Conservation (phyloP, 2,329 filamentous ascomycete genomes). For the Arachnomyces sp. region DNA sequence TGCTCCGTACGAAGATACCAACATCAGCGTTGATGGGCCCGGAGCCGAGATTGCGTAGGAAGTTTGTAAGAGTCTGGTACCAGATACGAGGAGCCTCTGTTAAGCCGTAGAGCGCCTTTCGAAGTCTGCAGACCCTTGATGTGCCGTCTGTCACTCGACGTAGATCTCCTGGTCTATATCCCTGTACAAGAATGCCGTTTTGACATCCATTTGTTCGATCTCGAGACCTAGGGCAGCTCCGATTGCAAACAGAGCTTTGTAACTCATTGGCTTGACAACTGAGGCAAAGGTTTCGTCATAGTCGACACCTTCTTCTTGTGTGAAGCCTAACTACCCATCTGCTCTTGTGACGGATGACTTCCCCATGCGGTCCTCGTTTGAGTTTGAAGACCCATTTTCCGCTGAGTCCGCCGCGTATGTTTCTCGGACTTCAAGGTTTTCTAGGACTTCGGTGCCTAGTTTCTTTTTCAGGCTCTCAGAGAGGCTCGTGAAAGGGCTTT, state of each 20-base stretch:
- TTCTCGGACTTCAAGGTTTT: no score
- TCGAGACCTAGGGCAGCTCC: constrained; percentile 14
- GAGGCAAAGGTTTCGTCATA: constrained; percentile 22
- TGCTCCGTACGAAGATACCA: constrained; percentile 3
- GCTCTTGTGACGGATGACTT: constrained; percentile 18
- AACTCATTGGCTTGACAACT: constrained; percentile 13
- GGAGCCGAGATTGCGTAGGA: constrained; percentile 4
- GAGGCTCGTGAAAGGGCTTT: no score
- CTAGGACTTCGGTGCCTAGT: no score
- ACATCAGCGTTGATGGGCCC: constrained; percentile 2
- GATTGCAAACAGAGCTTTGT: constrained; percentile 21
- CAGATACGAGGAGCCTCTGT: constrained; percentile 1
- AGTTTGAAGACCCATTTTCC: no score
- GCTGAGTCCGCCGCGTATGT: no score
- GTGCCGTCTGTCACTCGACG: constrained; percentile 9
- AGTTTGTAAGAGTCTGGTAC: constrained; percentile 3
- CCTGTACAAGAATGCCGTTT: constrained; percentile 17
- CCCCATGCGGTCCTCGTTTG: constrained; percentile 14
- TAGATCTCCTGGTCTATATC: constrained; percentile 11
- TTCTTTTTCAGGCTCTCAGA: no score
- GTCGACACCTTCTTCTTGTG: constrained; percentile 19
- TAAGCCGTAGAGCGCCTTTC: no score
- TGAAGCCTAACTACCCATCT: constrained; percentile 21
- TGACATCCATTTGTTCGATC: constrained; percentile 25
- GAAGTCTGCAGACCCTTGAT: constrained; percentile 8